Evolutionary conservation across 192 early-diverging fungal species (phyloP).

Genomic region (Linnemannia exigua): DNA sequence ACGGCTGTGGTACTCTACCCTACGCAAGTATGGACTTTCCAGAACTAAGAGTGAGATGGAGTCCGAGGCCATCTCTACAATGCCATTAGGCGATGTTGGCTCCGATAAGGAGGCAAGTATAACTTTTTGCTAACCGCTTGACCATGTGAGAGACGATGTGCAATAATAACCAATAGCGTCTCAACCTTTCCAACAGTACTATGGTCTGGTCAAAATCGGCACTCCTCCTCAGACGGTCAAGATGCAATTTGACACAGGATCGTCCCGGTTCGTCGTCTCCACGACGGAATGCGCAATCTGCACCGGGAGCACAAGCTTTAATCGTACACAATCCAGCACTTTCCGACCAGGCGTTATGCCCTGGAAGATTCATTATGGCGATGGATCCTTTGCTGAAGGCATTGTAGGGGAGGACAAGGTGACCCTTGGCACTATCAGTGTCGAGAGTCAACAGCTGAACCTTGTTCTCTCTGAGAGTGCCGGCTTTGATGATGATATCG

Average conservation of each 20-base stretch:
- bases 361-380: constrained; percentile 73
- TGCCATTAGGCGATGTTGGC: not conserved
- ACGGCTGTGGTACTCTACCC: not conserved
- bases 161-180: not conserved
- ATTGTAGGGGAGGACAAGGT: constrained; percentile 63
- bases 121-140: not conserved
- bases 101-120: not conserved
- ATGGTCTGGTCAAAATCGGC: constrained; percentile 69
- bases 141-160: not conserved
- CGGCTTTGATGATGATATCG: constrained; percentile 66
- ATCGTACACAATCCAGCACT: constrained; percentile 51
- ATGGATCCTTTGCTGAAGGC: constrained; percentile 42
- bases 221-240: constrained; percentile 73
- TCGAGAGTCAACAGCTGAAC: constrained; percentile 67
- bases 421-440: constrained; percentile 64
- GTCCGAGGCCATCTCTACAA: not conserved
- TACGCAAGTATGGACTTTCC: not conserved
- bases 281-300: constrained; percentile 6
- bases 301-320: constrained; percentile 33
- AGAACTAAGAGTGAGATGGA: not conserved
- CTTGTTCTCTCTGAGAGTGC: constrained; percentile 27
- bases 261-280: constrained; percentile 57
- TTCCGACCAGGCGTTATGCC: constrained; percentile 61
- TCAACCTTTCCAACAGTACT: constrained; percentile 59
- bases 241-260: constrained; percentile 75